Evolutionary conservation across 1,284 basidiomycete species (phyloP).

Genomic region (Cryptococcus deneoformans): DNA sequence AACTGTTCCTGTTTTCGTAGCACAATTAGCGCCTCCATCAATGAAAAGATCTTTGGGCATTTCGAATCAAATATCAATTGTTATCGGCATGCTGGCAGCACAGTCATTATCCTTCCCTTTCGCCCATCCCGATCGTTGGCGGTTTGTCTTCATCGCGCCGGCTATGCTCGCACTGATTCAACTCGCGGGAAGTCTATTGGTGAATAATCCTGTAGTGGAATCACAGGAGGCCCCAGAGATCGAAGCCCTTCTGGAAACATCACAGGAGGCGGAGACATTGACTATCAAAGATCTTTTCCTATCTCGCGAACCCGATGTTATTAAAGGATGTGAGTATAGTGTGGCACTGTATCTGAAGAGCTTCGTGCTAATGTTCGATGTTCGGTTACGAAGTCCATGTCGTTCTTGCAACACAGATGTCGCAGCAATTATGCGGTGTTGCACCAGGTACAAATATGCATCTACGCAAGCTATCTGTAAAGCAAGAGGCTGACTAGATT

Average conservation of each 20-base stretch:
- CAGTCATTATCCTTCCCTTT: constrained; percentile 48
- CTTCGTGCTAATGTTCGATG: constrained; percentile 1
- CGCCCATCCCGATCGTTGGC: constrained; percentile 35
- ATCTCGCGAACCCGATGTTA: constrained; percentile 22
- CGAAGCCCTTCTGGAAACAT: background rate
- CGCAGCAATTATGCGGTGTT: constrained; percentile 41
- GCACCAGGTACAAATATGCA: constrained; percentile 23
- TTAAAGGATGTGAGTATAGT: constrained; percentile 24
- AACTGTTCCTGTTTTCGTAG: constrained; percentile 47
- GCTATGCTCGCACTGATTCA: constrained; percentile 38
- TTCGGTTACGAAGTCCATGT: constrained; percentile 21
- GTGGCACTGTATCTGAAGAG: background rate
- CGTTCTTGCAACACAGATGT: constrained; percentile 35
- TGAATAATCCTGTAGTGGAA: constrained; percentile 4
- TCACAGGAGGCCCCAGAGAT: constrained; percentile 12
- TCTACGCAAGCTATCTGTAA: background rate
- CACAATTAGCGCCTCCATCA: constrained; percentile 48
- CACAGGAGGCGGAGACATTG: constrained; percentile 9
- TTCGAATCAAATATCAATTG: constrained; percentile 50
- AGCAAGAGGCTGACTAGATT: background rate
- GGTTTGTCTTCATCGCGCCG: constrained; percentile 42
- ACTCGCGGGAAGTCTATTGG: constrained; percentile 32
- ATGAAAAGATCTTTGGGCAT: constrained; percentile 50
- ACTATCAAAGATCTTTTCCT: constrained; percentile 28
- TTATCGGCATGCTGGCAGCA: constrained; percentile 45